Evolutionary conservation across 2,329 filamentous ascomycete genomes (phyloP), one percentile per base, ranked within the genome.

Genomic region (Fusarium keratoplasticum): DNA sequence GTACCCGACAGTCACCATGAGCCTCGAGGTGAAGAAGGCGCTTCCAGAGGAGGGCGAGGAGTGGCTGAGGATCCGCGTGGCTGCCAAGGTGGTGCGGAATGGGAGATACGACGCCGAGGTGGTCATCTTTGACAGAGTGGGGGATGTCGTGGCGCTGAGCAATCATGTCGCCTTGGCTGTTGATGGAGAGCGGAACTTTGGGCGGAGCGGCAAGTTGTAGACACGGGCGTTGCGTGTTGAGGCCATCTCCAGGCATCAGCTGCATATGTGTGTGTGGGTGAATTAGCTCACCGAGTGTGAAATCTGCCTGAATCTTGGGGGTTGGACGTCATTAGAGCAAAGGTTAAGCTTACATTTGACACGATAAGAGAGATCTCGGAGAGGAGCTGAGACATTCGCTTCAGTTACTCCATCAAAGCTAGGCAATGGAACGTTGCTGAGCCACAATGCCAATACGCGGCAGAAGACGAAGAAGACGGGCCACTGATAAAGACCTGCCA

Each of bases 51-150:
- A 89, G 47, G 94, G 94, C 0, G 89, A 90, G 1, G 91, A 94
- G 80, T 96, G 93, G 91, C 79, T 97, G 62, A 92, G 92, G 76
- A 85, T 91, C 44, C 86, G 93, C 35, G 86, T 92, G 14, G 86
- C 88, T 64, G 86, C 90, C 6, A 95, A 94, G 82, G 84, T 87
- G 81, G 89, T 95, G 47, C 87, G 86, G 73, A 91, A 94, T 72
- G 94, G 94, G 1, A 86, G 92, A 67, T 91, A 94, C 79, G 94
- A 97, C 83, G 78, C 95, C 54, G 93, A 96, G 73, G 86, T 96
- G 25, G 83, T 91, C 31, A 83, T 95, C 3, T 81, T 91, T 80
- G 92, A 95, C 40, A 31, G 31, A 1, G 22, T 68, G 0, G 81
- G 77, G 0, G 76, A 81, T 6, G 25, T 84, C 22, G 76, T 84